Conservation (phyloP, 257 asterid genomes). For the Lavandula angustifolia region DNA sequence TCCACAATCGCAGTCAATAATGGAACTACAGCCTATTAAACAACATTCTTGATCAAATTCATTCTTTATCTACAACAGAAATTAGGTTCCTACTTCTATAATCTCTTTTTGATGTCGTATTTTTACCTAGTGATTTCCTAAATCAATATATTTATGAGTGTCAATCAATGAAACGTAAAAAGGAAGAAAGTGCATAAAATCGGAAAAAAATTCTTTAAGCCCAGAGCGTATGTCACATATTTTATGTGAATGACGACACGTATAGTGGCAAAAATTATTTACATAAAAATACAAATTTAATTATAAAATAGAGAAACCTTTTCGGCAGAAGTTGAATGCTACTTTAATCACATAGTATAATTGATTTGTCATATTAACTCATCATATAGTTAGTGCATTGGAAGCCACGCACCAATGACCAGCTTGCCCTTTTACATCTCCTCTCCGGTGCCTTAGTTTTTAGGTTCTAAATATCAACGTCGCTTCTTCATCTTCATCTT, state of each 20-base stretch:
- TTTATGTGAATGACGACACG: too few species aligned
- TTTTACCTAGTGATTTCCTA: neutral
- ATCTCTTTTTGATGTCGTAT: neutral
- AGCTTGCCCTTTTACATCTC: conserved; percentile 5
- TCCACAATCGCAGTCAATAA: conserved; percentile 4
- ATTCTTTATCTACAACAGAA: neutral
- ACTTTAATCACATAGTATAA: neutral
- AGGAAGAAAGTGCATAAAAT: neutral
- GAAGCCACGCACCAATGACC: neutral
- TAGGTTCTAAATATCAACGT: neutral
- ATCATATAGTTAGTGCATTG: neutral
- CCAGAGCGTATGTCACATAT: too few species aligned
- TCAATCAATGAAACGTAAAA: conserved; percentile 1
- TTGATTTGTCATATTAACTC: neutral
- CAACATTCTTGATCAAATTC: neutral
- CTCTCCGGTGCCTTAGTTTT: neutral
- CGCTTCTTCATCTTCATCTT: neutral
- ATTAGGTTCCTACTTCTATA: too few species aligned
- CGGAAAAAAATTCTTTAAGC: too few species aligned
- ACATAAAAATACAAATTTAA: too few species aligned
- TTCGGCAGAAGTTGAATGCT: too few species aligned
- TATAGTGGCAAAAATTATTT: too few species aligned
- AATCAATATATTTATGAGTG: neutral
- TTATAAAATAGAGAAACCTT: too few species aligned
- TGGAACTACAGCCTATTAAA: neutral